A percentile compares a stretch with the other conserved stretches of the same genome.
These are phyloP conservation scores for Cladophialophora immunda DNA, from an alignment of 2,329 filamentous ascomycete genomes.

Conservation along the genomic window DNA sequence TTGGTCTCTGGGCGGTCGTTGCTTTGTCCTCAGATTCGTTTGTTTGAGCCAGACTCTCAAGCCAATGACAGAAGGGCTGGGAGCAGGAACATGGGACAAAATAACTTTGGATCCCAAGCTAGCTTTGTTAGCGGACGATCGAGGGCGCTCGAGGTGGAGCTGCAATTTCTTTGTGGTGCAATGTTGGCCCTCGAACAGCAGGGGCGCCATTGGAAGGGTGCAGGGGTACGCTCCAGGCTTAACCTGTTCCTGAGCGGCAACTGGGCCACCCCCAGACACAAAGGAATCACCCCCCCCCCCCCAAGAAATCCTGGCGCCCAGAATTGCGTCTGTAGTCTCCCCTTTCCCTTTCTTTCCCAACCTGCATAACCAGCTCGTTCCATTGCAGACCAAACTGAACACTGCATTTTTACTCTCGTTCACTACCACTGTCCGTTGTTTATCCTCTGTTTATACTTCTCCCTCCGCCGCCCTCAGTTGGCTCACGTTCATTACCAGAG, in stretches of 20 bases:
- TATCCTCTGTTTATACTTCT: conserved; percentile 34
- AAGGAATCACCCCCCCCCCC: conserved; percentile 20
- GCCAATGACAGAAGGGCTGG: conserved; percentile 23
- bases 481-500: conserved; percentile 41
- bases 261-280: conserved; percentile 13
- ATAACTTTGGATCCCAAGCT: conserved; percentile 9
- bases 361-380: conserved; percentile 19
- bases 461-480: conserved; percentile 37
- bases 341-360: conserved; percentile 19
- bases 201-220: conserved; percentile 10
- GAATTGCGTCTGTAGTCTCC: conserved; percentile 18
- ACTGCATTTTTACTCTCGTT: conserved; percentile 13
- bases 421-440: conserved; percentile 23
- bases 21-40: conserved; percentile 17
- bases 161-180: conserved; percentile 32
- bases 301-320: conserved; percentile 29
- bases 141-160: conserved; percentile 27
- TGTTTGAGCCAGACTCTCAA: conserved; percentile 14
- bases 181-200: conserved; percentile 17
- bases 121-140: conserved; percentile 29
- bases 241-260: conserved; percentile 32
- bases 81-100: conserved; percentile 7
- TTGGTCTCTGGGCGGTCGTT: conserved; percentile 4
- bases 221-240: conserved; percentile 16
- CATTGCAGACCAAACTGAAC: conserved; percentile 18